Evolutionary conservation across 164 flowering plant genomes (phyloP), one percentile per base, ranked within the genome.

Genomic region (Stephania yunnanensis): DNA sequence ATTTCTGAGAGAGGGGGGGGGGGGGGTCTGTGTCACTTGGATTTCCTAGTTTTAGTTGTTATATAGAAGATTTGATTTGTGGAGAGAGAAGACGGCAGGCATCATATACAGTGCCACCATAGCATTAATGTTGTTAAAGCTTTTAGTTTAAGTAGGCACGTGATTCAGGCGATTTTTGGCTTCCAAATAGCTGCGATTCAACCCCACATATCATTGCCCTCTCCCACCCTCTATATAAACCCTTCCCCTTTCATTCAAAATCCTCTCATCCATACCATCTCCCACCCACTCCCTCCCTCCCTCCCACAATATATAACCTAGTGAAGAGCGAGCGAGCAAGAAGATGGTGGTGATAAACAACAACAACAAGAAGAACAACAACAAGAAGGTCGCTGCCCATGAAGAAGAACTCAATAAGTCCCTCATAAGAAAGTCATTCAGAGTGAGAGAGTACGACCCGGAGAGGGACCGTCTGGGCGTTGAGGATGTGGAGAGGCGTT

Each of bases 401-500:
- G 25, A 25, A 25, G 25, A 25, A 25, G 25, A 25, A 25, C 25
- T 0, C 42, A 36, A 36, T 36, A 36, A 36, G 42, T 4, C 4
- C 42, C 42, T 36, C 42, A 36, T 36, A 2, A 36, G 42, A 36
- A 36, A 36, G 17, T 58, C 20, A 3, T 17, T 58, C n/a, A 58
- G 83, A 58, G 85, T 95, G 70, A 85, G 99, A 81, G 90, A 92
- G 78, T 93, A 80, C 72, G 90, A 92, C 25, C 80, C 82, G 1
- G 82, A 75, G 10, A 89, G 78, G 46, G 99, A 95, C 69, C 4
- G 82, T 15, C 25, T 17, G 0, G 82, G 80, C 7, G 97, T 90
- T 6, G 97, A 90, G 73, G 86, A 83, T 7, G 87, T 95, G 4
- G 99, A 95, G 84, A 85, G 85, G 52, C 82, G 83, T 25, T 95